These are phyloP conservation scores for Penicillium lagena DNA, from an alignment of 495 filamentous ascomycete genomes.

Conservation along the genomic window DNA sequence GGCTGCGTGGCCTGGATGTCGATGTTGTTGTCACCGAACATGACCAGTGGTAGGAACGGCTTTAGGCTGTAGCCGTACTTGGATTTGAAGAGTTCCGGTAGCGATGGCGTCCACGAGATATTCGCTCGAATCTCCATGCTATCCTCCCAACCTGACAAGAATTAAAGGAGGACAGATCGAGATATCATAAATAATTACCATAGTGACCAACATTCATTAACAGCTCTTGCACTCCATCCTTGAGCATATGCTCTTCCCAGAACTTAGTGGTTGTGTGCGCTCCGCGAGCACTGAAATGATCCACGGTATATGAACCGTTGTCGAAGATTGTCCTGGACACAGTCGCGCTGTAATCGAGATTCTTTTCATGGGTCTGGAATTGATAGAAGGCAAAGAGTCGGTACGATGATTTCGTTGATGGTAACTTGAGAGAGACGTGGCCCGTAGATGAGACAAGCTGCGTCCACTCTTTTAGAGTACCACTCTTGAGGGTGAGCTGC, in stretches of 20 bases:
- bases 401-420: slow-evolving; percentile 3
- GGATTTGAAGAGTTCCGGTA: slow-evolving; percentile 31
- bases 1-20: slow-evolving; percentile 10
- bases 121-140: slow-evolving; percentile 35
- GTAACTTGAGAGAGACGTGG: slow-evolving; percentile 7
- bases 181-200: slow-evolving; percentile 15
- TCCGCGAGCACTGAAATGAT: slow-evolving; percentile 41
- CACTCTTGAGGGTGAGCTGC: slow-evolving; percentile 7
- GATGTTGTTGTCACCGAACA: slow-evolving; percentile 21
- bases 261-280: slow-evolving; percentile 36
- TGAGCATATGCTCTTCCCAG: slow-evolving; percentile 39
- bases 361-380: slow-evolving; percentile 18
- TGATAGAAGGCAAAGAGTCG: slow-evolving; percentile 34
- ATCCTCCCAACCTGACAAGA: slow-evolving; percentile 41
- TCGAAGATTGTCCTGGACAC: slow-evolving; percentile 20
- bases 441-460: slow-evolving; percentile 9
- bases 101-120: slow-evolving; percentile 37
- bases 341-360: slow-evolving; percentile 13
- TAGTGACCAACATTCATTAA: slow-evolving; percentile 34
- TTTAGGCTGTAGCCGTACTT: slow-evolving; percentile 25
- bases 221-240: slow-evolving; percentile 20
- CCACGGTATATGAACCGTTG: slow-evolving; percentile 43
- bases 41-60: slow-evolving; percentile 16
- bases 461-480: slow-evolving; percentile 9
- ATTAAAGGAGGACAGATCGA: not conserved